phyloP scores from a whole-genome alignment of 139 green algal species.

The Tetradesmus lagerheimii region DNA sequence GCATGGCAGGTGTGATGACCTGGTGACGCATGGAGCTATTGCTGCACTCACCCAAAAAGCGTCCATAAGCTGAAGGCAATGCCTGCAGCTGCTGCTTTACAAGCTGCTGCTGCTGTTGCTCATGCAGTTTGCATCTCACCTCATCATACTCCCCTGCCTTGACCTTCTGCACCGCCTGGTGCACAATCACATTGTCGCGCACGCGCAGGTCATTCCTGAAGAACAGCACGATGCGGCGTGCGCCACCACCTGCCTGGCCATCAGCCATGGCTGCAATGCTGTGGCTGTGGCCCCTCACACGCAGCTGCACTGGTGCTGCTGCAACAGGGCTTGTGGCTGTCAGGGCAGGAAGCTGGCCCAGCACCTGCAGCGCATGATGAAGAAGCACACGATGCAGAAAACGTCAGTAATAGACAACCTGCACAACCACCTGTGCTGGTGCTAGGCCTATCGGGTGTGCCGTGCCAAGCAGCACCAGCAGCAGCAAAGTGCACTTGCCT shows the following conservation, averaged over 20 bases:
- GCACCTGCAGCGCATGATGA: neutral
- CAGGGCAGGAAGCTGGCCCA: neutral
- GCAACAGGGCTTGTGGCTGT: neutral
- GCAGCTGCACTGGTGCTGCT: conserved; percentile 25
- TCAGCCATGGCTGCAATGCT: conserved; percentile 31
- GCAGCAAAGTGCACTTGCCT: neutral
- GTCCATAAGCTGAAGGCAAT: neutral
- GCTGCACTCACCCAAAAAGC: neutral
- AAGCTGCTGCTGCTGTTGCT: neutral
- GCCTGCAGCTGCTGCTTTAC: neutral
- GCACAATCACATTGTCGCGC: conserved; percentile 87
- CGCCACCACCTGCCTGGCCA: conserved; percentile 3
- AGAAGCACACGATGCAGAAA: neutral
- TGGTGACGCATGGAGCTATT: neutral
- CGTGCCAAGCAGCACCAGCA: neutral
- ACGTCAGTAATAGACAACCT: neutral
- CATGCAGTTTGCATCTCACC: conserved; percentile 44
- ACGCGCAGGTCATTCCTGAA: conserved; percentile 93
- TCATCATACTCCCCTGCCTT: conserved; percentile 62
- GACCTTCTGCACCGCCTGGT: conserved; percentile 72
- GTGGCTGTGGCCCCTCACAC: neutral
- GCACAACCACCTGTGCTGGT: neutral
- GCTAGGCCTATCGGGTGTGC: neutral
- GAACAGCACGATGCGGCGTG: conserved; percentile 81
- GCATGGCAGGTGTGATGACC: too few species aligned